Evolutionary conservation across 2,329 filamentous ascomycete genomes (phyloP).

Genomic region (Colletotrichum salicis): DNA sequence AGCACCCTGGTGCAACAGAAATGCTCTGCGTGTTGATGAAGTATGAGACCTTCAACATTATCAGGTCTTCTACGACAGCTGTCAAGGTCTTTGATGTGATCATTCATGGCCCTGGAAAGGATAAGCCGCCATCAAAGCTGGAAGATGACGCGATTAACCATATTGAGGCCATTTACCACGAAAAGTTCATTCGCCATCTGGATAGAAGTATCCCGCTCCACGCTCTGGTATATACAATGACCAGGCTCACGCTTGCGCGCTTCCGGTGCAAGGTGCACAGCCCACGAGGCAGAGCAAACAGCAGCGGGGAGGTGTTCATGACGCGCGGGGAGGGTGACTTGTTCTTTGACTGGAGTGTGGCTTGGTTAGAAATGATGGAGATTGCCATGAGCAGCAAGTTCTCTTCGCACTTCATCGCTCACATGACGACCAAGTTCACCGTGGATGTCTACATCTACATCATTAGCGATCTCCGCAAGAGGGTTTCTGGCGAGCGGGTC

Average conservation of each 20-base stretch:
- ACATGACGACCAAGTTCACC: slow-evolving; percentile 41
- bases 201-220: slow-evolving; percentile 45
- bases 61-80: slow-evolving; percentile 39
- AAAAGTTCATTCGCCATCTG: slow-evolving; percentile 37
- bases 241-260: slow-evolving; percentile 39
- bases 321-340: slow-evolving; percentile 38
- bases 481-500: slow-evolving; percentile 36
- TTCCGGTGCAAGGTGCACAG: slow-evolving; percentile 45
- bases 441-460: slow-evolving; percentile 47
- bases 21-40: slow-evolving; percentile 57
- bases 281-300: slow-evolving; percentile 36
- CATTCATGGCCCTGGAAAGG: background rate
- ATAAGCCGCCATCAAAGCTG: slow-evolving; percentile 22
- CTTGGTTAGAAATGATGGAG: slow-evolving; percentile 39
- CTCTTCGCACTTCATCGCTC: slow-evolving; percentile 42
- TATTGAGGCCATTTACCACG: slow-evolving; percentile 40
- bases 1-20: slow-evolving; percentile 63
- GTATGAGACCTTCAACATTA: slow-evolving; percentile 43
- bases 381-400: slow-evolving; percentile 40
- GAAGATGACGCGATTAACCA: slow-evolving; percentile 42
- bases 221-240: slow-evolving; percentile 38
- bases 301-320: slow-evolving; percentile 30
- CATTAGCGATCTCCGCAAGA: slow-evolving; percentile 42
- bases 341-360: slow-evolving; percentile 41
- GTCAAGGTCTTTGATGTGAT: slow-evolving; percentile 38